These are phyloP conservation scores for Neckera pumila DNA, from an alignment of 225 moss, liverwort and hornwort species.

Conservation along the genomic window DNA sequence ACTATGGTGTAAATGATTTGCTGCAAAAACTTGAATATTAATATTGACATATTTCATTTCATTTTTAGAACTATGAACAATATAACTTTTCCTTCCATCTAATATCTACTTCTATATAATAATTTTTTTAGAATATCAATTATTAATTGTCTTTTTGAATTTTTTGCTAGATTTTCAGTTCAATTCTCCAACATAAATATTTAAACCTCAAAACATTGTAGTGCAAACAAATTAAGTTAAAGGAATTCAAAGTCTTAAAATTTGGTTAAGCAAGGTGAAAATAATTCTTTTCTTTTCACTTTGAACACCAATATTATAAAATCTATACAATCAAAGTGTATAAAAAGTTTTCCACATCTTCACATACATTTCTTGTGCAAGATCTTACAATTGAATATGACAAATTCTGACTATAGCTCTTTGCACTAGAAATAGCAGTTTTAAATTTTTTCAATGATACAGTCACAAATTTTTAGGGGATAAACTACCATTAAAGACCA, in stretches of 20 bases:
- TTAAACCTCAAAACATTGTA: neutral
- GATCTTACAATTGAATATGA: neutral
- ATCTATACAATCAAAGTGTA: neutral
- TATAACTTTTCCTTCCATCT: neutral
- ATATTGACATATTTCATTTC: neutral
- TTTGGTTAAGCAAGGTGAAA: accelerated
- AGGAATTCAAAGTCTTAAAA: neutral
- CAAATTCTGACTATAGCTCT: neutral
- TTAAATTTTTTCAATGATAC: neutral
- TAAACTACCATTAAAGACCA: neutral
- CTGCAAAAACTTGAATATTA: neutral
- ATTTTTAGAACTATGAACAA: neutral
- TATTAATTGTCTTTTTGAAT: neutral
- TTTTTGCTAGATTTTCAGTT: neutral
- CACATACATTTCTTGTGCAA: neutral
- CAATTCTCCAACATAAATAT: neutral
- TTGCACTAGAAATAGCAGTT: neutral
- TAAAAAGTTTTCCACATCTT: neutral
- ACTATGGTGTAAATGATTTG: accelerated
- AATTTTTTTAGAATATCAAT: neutral
- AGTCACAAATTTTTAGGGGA: neutral
- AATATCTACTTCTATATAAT: neutral
- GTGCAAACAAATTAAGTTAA: neutral
- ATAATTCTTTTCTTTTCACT: neutral
- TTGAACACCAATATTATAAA: neutral